A percentile compares a stretch with the other conserved stretches of the same genome.
These are phyloP conservation scores for Glarea lozoyensis DNA, from an alignment of 495 filamentous ascomycete genomes.

Conservation along the genomic window DNA sequence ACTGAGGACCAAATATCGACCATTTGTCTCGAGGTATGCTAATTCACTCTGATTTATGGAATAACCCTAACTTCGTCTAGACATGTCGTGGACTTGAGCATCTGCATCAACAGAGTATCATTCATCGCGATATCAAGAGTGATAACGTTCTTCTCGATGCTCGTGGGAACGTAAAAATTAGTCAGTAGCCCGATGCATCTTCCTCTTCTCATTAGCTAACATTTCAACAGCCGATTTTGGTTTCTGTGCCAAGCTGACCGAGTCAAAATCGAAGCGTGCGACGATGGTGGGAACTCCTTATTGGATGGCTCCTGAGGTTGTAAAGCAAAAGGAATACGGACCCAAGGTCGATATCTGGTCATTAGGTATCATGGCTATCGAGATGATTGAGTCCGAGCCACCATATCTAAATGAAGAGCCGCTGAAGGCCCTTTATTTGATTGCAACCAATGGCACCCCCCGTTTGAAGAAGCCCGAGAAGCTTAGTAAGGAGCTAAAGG, in stretches of 20 bases:
- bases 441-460: constrained; percentile 95
- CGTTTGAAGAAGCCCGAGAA: constrained; percentile 96
- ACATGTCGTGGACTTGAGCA: constrained; percentile 94
- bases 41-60: not conserved
- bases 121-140: constrained; percentile 98
- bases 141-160: constrained; percentile 95
- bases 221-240: constrained; percentile 79
- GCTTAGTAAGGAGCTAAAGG: constrained; percentile 91
- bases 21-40: constrained; percentile 82
- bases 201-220: constrained; percentile 25
- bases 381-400: constrained; percentile 98
- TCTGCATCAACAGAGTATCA: constrained; percentile 90
- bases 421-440: constrained; percentile 91
- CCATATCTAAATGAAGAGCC: constrained; percentile 98
- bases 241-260: constrained; percentile 97
- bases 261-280: constrained; percentile 90
- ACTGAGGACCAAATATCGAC: constrained; percentile 95
- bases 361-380: constrained; percentile 98
- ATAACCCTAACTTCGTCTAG: constrained; percentile 32
- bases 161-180: constrained; percentile 95
- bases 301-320: constrained; percentile 99
- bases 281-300: constrained; percentile 99
- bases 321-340: constrained; percentile 98
- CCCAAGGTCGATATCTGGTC: constrained; percentile 99
- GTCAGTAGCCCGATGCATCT: constrained; percentile 40